Percentiles rank a stretch among this genome's conserved stretches.
phyloP scores from a whole-genome alignment of 371 early-diverging fungal genomes.

The Lichtheimia hyalospora region DNA sequence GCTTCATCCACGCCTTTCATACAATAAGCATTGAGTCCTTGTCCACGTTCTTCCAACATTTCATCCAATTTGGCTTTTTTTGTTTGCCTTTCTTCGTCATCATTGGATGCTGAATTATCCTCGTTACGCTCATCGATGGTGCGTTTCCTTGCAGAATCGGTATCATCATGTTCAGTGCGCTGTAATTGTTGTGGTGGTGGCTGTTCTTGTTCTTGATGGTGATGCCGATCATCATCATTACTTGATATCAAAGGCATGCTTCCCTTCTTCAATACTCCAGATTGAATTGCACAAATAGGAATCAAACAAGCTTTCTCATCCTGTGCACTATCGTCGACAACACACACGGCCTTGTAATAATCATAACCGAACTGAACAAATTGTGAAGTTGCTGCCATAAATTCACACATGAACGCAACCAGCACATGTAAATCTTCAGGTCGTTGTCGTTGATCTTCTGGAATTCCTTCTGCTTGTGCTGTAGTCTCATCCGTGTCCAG shows the following conservation, averaged over 20 bases:
- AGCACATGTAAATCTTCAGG: conserved; percentile 16
- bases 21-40: conserved; percentile 38
- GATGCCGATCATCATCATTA: neutral
- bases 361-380: conserved; percentile 44
- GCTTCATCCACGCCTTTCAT: conserved; percentile 44
- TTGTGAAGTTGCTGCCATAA: conserved; percentile 33
- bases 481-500: conserved; percentile 21
- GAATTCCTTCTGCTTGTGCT: neutral
- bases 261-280: conserved; percentile 3
- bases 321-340: conserved; percentile 17
- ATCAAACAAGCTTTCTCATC: conserved; percentile 45
- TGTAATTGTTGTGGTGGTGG: too few species aligned
- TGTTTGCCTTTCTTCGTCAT: conserved; percentile 6
- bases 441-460: conserved; percentile 1
- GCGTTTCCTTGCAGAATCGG: conserved; percentile 4
- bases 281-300: conserved; percentile 44
- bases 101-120: neutral
- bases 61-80: conserved; percentile 16
- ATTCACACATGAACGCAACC: conserved; percentile 45
- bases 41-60: conserved; percentile 19
- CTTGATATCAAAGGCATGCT: neutral
- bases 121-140: neutral
- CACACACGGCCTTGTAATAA: conserved; percentile 43
- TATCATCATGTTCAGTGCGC: neutral
- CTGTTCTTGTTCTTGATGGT: too few species aligned